Evolutionary conservation across 805 yeast genomes (phyloP).

Genomic region (Ogataea corticis): DNA sequence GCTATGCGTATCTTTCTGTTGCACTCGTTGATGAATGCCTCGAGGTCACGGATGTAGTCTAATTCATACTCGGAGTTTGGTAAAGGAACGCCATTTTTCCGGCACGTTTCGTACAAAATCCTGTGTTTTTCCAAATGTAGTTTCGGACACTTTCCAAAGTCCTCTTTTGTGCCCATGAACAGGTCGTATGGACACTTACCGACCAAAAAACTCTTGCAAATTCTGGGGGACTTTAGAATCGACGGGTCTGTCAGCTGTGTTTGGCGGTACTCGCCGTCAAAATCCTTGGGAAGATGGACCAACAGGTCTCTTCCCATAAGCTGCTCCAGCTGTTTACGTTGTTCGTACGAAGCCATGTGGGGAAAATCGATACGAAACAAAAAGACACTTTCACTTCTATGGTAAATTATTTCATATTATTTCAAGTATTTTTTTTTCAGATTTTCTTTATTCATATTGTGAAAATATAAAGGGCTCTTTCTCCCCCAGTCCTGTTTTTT

Average conservation of each 20-base stretch:
- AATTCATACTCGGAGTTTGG: slow-evolving; percentile 45
- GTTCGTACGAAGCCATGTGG: slow-evolving; percentile 62
- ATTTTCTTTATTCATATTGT: too few species aligned
- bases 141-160: slow-evolving; percentile 76
- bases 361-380: slow-evolving; percentile 3
- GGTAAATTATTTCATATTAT: too few species aligned
- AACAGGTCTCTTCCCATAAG: slow-evolving; percentile 70
- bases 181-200: slow-evolving; percentile 87
- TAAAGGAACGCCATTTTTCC: slow-evolving; percentile 36
- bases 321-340: slow-evolving; percentile 72
- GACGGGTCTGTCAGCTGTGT: slow-evolving; percentile 23
- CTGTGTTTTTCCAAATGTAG: slow-evolving; percentile 74
- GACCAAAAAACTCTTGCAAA: slow-evolving; percentile 81
- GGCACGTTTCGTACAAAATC: slow-evolving; percentile 60
- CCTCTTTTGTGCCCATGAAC: slow-evolving; percentile 79
- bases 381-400: too few species aligned
- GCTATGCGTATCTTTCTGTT: slow-evolving; percentile 65
- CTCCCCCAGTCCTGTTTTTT: too few species aligned
- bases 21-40: slow-evolving; percentile 62
- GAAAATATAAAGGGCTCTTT: too few species aligned
- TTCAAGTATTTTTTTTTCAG: background rate
- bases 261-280: slow-evolving; percentile 17
- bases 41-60: slow-evolving; percentile 47
- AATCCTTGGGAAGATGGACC: slow-evolving; percentile 30
- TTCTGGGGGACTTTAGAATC: slow-evolving; percentile 52